These are phyloP conservation scores for Monosporascus sp. DNA, from an alignment of 2,329 filamentous ascomycete species.

Conservation along the genomic window DNA sequence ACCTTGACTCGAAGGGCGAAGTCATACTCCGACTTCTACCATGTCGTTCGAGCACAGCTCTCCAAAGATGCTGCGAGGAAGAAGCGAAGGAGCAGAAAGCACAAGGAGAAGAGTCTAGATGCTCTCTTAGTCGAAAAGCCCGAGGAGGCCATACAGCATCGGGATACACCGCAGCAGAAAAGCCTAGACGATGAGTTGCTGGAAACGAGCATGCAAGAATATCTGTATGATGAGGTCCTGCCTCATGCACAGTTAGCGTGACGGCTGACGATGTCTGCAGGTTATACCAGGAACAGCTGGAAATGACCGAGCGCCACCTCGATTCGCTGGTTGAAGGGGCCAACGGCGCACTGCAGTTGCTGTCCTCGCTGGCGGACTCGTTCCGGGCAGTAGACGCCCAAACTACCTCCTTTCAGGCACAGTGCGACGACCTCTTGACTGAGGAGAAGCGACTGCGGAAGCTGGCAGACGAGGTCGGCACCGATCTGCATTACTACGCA, in stretches of 20 bases:
- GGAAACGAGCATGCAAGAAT: constrained; percentile 78
- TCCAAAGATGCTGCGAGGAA: constrained; percentile 42
- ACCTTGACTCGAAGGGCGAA: constrained; percentile 61
- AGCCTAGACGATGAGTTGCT: constrained; percentile 65
- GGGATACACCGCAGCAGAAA: constrained; percentile 34
- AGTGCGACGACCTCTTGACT: constrained; percentile 80
- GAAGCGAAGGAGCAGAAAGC: constrained; percentile 35
- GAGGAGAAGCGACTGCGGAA: constrained; percentile 76
- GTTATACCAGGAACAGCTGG: constrained; percentile 74
- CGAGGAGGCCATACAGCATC: constrained; percentile 13
- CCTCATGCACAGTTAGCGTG: neutral
- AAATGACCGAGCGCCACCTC: constrained; percentile 75
- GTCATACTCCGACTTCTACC: constrained; percentile 75
- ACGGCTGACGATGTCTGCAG: constrained; percentile 36
- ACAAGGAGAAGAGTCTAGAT: constrained; percentile 41
- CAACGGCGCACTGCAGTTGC: constrained; percentile 65
- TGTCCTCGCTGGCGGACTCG: constrained; percentile 75
- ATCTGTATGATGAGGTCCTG: constrained; percentile 52
- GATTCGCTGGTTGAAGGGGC: constrained; percentile 74
- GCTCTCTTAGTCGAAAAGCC: constrained; percentile 38
- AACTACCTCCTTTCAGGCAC: constrained; percentile 86
- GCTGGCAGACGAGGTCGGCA: constrained; percentile 78
- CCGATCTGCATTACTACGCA: constrained; percentile 89
- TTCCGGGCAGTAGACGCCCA: constrained; percentile 85
- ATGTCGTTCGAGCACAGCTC: constrained; percentile 52